Evolutionary conservation across 129 eudicot genomes (phyloP), one percentile per base, ranked within the genome.

Genomic region (Gnaphalium uliginosum): DNA sequence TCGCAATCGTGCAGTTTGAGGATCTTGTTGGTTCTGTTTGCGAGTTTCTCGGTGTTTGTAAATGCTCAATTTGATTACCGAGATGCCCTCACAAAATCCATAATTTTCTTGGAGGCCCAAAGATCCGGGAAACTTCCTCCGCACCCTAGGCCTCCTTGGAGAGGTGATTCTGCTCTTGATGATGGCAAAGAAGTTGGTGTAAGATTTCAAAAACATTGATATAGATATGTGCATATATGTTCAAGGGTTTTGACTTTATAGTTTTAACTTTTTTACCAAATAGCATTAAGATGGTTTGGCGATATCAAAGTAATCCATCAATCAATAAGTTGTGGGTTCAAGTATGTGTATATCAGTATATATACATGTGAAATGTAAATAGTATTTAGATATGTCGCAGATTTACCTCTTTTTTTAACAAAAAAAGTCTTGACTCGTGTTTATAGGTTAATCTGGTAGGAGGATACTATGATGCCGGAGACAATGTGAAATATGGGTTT

Each of bases 381-480:
- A 43, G 13, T 43, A 43, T 43, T 2, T 9, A 3, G 4, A 39
- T 2, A 39, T 39, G 14, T 39, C 2, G 15, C 14, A 39, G 1
- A 14, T 39, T 39, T 39, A 5, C 48, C 2, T 13, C 3, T 43
- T 70, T 33, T 6, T 5, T 33, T 33, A 7, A 0, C 2, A 46
- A 37, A 8, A 37, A 8, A 9, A 37, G 8, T 14, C 18, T 73
- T 13, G 19, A 58, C 8, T 41, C 15, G 4, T 60, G 32, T 50
- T n/a, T 72, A 46, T 80, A 89, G 98, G 93, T 92, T 83, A 92
- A 92, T 72, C 81, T 92, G 69, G 92, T 78, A 9, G 98, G 98
- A 32, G 98, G 98, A 81, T 92, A 92, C 78, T 92, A 92, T 70
- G 98, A 92, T 65, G 98, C 98, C 23, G 98, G 98, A 24, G 98